Conservation (phyloP, 129 eudicot species). For the Apium graveolens region DNA sequence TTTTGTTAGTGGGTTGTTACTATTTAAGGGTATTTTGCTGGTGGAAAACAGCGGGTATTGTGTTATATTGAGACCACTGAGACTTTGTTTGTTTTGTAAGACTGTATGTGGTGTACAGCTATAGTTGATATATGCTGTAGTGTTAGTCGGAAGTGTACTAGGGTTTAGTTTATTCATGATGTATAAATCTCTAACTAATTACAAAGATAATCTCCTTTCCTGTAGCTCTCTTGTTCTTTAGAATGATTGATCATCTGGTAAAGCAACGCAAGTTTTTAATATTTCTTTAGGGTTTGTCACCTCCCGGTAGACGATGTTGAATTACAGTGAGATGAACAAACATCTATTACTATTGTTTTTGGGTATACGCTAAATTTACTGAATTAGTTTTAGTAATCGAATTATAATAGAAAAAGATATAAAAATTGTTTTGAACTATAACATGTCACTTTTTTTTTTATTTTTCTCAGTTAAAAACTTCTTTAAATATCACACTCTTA, state of each 20-base stretch:
- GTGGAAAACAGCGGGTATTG: neutral
- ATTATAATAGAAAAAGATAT: too few relatives aligned
- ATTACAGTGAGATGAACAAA: too few relatives aligned
- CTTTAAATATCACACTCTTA: too few relatives aligned
- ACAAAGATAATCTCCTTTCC: neutral
- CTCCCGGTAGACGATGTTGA: too few relatives aligned
- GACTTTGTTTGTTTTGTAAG: conserved; percentile 12
- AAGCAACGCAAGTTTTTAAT: neutral
- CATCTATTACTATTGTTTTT: too few relatives aligned
- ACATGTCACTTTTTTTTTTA: too few relatives aligned
- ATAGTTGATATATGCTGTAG: conserved; percentile 21
- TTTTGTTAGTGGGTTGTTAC: conserved; percentile 9
- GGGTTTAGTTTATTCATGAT: conserved; percentile 20
- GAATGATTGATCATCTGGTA: neutral
- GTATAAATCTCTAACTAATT: conserved; percentile 15
- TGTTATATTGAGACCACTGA: neutral
- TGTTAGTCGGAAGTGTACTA: conserved; percentile 19
- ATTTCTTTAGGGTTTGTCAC: too few relatives aligned
- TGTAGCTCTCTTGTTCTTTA: neutral
- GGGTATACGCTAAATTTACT: too few relatives aligned
- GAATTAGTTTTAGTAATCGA: too few relatives aligned
- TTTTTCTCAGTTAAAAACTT: too few relatives aligned
- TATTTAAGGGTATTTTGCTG: neutral
- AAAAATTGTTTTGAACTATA: too few relatives aligned
- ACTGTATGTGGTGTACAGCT: conserved; percentile 30